Conservation (phyloP, 192 early-diverging fungal species). For the Allomyces macrogynus region DNA sequence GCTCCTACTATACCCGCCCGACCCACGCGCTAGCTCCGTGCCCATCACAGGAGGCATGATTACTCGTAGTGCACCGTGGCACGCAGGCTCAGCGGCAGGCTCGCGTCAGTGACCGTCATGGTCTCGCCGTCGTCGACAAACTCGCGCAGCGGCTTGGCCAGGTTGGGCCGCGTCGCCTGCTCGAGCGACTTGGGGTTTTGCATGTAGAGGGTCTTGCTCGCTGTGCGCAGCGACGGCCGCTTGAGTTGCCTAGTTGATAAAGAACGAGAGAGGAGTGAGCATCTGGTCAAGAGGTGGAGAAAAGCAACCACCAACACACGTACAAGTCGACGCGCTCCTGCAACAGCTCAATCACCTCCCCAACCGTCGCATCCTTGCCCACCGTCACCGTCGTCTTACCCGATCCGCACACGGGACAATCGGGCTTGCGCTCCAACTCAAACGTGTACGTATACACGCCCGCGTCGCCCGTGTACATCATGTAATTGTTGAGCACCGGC, state of each 20-base stretch:
- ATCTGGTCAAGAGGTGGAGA: too few relatives aligned
- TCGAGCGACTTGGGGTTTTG: conserved; percentile 63
- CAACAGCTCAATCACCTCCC: conserved; percentile 65
- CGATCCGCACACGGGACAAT: conserved; percentile 82
- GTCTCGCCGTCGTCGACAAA: conserved; percentile 45
- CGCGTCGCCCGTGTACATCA: conserved; percentile 88
- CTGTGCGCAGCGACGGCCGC: conserved; percentile 47
- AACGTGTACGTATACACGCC: conserved; percentile 84
- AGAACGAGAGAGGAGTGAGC: conserved; percentile 1
- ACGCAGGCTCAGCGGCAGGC: conserved; percentile 27
- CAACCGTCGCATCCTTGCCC: conserved; percentile 31
- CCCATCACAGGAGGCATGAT: too few relatives aligned
- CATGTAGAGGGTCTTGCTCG: conserved; percentile 55
- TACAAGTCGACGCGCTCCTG: conserved; percentile 53
- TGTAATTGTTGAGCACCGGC: conserved; percentile 71
- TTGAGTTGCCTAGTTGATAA: conserved; percentile 52
- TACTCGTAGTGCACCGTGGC: conserved; percentile 7
- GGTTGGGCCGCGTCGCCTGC: conserved; percentile 61
- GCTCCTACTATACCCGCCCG: too few relatives aligned
- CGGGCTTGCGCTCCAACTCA: conserved; percentile 52
- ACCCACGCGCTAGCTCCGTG: too few relatives aligned
- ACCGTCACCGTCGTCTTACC: conserved; percentile 27
- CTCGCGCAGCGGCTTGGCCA: conserved; percentile 42
- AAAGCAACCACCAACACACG: neutral
- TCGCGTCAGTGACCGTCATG: conserved; percentile 64